A percentile compares a stretch with the other conserved stretches of the same genome.
Conservation (phyloP, 106 monocot genomes). For the Phalaenopsis equestris region DNA sequence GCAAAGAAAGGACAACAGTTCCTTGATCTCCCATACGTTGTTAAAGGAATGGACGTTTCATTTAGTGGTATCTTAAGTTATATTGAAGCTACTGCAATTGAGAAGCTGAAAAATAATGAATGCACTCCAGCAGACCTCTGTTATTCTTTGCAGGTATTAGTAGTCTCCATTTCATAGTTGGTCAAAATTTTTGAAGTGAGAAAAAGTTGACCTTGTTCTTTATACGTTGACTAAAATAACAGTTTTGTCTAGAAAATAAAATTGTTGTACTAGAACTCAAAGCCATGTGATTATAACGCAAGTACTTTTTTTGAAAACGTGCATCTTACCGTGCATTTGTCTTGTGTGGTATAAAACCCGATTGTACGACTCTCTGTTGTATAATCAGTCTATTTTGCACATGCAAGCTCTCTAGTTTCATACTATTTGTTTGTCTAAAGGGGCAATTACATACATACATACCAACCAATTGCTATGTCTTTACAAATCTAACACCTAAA, state of each 20-base stretch:
- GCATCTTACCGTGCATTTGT: no score
- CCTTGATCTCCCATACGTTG: slow-evolving; percentile 85
- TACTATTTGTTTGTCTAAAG: no score
- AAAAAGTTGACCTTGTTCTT: not conserved
- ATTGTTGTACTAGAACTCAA: no score
- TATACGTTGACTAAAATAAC: not conserved
- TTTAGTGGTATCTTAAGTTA: slow-evolving; percentile 96
- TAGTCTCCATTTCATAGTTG: not conserved
- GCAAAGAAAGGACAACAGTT: slow-evolving; percentile 91
- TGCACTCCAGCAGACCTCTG: slow-evolving; percentile 96
- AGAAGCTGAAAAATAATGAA: slow-evolving; percentile 85
- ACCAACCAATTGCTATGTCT: no score
- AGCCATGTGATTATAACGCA: no score
- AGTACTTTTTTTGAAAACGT: no score
- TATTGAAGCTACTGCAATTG: slow-evolving; percentile 86
- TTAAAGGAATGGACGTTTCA: slow-evolving; percentile 99
- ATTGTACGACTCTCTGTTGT: not conserved
- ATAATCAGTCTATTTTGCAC: not conserved
- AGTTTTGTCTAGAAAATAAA: no score
- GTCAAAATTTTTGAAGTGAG: not conserved
- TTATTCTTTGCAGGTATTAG: slow-evolving; percentile 86
- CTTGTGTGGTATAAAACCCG: not conserved
- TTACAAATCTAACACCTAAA: no score
- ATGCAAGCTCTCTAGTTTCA: no score
- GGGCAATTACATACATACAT: no score